Evolutionary conservation across 345 rosid species (phyloP).

Genomic region (Salix exigua): DNA sequence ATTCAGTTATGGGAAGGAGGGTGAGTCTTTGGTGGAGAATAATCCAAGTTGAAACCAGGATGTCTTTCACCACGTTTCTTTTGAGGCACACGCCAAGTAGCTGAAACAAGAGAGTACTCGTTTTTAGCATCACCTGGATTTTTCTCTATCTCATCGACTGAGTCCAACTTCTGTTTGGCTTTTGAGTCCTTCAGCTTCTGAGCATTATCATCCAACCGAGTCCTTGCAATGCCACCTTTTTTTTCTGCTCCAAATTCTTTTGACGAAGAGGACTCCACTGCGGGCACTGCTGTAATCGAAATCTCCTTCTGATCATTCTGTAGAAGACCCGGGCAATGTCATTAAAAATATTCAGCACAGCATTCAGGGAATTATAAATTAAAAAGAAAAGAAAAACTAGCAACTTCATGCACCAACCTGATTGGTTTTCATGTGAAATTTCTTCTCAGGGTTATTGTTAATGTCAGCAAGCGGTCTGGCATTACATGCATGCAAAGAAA

Average conservation of each 20-base stretch:
- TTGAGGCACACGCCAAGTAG: constrained; percentile 54
- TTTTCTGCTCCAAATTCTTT: constrained; percentile 10
- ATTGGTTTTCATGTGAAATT: constrained; percentile 18
- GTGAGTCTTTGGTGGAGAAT: constrained; percentile 68
- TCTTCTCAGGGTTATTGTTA: constrained; percentile 22
- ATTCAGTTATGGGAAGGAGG: constrained; percentile 74
- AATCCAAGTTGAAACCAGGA: constrained; percentile 68
- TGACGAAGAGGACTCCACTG: constrained; percentile 10
- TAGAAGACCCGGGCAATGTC: not conserved
- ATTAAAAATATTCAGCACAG: not conserved
- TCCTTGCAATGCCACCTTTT: constrained; percentile 7
- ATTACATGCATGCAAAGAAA: constrained; percentile 42
- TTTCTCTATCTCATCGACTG: constrained; percentile 10
- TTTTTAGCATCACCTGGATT: constrained; percentile 14
- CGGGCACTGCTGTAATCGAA: not conserved
- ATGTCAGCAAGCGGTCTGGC: constrained; percentile 42
- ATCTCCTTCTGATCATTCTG: constrained; percentile 15
- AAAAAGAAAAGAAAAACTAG: not conserved
- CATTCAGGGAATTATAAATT: not conserved
- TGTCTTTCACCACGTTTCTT: constrained; percentile 43
- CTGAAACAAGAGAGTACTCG: constrained; percentile 30
- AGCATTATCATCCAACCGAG: not conserved
- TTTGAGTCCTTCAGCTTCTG: not conserved
- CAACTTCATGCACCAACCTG: constrained; percentile 21
- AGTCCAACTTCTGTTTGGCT: constrained; percentile 5